phyloP scores from a whole-genome alignment of 139 green algal genomes.

The Tetradesmus lagerheimii region DNA sequence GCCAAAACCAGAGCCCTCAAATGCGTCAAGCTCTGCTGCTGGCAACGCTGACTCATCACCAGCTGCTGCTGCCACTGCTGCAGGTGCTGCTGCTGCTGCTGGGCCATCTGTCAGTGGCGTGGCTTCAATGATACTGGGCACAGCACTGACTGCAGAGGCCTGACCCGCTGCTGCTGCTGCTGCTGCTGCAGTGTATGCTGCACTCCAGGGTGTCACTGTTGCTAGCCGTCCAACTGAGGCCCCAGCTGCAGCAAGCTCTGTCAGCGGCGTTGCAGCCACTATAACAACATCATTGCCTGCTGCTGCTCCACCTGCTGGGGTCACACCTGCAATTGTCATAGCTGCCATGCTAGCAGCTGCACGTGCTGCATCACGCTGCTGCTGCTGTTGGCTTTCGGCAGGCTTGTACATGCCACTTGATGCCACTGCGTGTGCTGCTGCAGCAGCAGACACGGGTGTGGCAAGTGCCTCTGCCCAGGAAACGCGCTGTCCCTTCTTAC shows the following conservation, averaged over 20 bases:
- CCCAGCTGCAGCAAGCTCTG: not conserved
- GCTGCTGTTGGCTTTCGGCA: not conserved
- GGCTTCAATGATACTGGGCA: not conserved
- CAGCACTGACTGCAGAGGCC: not conserved
- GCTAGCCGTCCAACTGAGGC: not conserved
- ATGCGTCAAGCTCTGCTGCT: not conserved
- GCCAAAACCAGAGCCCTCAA: not conserved
- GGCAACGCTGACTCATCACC: not conserved
- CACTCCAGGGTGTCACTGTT: not conserved
- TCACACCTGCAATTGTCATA: not conserved
- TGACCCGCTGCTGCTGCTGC: not conserved
- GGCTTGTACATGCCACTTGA: not conserved
- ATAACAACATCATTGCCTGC: not conserved
- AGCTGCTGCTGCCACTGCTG: constrained; percentile 2
- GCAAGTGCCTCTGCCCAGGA: not conserved
- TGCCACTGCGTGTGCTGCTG: constrained; percentile 30
- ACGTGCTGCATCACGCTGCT: not conserved
- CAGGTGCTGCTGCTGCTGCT: not conserved
- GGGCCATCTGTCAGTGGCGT: not conserved
- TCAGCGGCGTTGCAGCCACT: not conserved
- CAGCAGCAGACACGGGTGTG: constrained; percentile 8
- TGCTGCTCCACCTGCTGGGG: not conserved
- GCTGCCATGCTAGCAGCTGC: not conserved
- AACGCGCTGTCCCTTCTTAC: not conserved
- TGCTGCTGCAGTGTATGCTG: constrained; percentile 13